Evolutionary conservation across 495 filamentous ascomycete species (phyloP), one percentile per base, ranked within the genome.

Genomic region (Penicillium chermesinum): DNA sequence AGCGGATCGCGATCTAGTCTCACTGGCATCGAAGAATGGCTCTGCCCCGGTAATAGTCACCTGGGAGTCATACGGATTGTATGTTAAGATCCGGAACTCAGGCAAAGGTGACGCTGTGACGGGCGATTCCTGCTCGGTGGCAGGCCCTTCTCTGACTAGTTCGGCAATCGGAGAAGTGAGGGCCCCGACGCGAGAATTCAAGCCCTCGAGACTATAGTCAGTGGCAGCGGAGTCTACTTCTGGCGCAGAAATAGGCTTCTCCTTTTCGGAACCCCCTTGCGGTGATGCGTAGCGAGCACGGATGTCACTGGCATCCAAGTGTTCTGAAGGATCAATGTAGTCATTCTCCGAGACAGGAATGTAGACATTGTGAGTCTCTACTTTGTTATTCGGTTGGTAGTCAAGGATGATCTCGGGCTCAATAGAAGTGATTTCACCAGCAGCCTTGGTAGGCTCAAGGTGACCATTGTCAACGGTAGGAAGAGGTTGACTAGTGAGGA

Each of bases 81-180:
- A 89, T 12, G 81, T 86, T 9, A 93, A 71, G 30, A 93, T 76
- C 47, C 82, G 87, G 68, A 88, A 91, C 3, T 76, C 38, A 1
- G 72, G 15, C 5, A 30, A 4, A 21, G 30, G 17, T 2, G 17
- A 14, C 2, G 22, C 9, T 13, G 19, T 30, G 25, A 10, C 25
- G 4, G 25, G 4, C 10, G 10, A 3, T n/a, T 44, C 27, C 5
- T 25, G 8, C 1, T 21, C 17, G 7, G 30, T 12, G 10, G 14
- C 14, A 14, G 17, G 20, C 5, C 8, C 34, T 6, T 18, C 21
- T 2, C 7, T 30, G 2, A 16, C 25, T 35, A 21, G 6, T 21
- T 33, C 25, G 25, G 25, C 10, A 30, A 30, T 10, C 25, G 10
- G 25, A 30, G 25, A 30, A 5, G 25, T 10, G n/a, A n/a, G n/a